Percentiles rank a stretch among this genome's conserved stretches.
Conservation (phyloP, 2,329 filamentous ascomycete species). For the Xylariaceae sp. region DNA sequence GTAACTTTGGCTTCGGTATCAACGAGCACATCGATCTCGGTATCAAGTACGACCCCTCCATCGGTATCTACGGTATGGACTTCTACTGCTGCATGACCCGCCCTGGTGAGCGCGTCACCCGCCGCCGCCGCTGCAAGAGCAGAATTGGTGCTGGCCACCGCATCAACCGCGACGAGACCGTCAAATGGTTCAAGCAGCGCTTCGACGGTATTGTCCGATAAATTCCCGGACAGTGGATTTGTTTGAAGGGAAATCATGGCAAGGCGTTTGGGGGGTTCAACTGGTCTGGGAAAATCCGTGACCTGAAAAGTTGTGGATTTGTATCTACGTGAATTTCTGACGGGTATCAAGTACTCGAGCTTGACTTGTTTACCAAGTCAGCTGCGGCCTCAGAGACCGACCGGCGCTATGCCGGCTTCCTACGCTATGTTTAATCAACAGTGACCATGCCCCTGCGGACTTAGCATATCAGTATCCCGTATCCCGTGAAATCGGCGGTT, state of each 20-base stretch:
- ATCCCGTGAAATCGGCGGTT: slow-evolving; percentile 4
- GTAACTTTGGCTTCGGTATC: slow-evolving; percentile 99
- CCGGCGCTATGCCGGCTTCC: slow-evolving; percentile 61
- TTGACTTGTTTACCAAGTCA: slow-evolving; percentile 52
- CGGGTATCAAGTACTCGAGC: slow-evolving; percentile 45
- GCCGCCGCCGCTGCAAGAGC: slow-evolving; percentile 85
- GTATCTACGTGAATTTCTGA: slow-evolving; percentile 37
- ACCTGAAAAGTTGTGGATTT: slow-evolving; percentile 37
- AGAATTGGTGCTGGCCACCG: slow-evolving; percentile 82
- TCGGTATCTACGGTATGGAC: slow-evolving; percentile 99
- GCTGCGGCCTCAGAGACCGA: slow-evolving; percentile 70
- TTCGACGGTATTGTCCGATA: slow-evolving; percentile 99
- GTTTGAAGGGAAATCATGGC: slow-evolving; percentile 27
- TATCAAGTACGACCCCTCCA: slow-evolving; percentile 99
- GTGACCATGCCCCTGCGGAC: slow-evolving; percentile 21
- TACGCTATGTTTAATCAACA: slow-evolving; percentile 22
- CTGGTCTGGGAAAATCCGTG: slow-evolving; percentile 38
- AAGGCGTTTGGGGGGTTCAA: slow-evolving; percentile 36
- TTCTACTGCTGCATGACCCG: slow-evolving; percentile 99
- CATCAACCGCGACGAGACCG: slow-evolving; percentile 90
- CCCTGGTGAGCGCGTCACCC: slow-evolving; percentile 94
- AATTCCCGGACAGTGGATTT: slow-evolving; percentile 38
- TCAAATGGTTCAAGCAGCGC: slow-evolving; percentile 89
- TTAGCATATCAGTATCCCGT: no score
- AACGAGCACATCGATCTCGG: slow-evolving; percentile 99